Conservation (phyloP, 202 grass and related monocot genomes). For the Carex arenaria region DNA sequence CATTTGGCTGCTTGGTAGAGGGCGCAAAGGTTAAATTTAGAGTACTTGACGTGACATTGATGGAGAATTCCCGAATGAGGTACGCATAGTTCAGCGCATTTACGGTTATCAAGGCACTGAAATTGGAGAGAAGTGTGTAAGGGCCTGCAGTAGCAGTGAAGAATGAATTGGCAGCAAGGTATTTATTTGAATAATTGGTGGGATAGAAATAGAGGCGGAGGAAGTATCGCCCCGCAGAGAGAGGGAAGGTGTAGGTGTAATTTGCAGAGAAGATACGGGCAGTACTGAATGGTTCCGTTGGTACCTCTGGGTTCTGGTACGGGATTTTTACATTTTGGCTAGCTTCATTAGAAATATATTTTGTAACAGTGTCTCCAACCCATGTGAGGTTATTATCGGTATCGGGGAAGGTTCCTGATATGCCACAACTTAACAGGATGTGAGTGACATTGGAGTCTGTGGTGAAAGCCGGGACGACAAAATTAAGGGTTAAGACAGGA, state of each 20-base stretch:
- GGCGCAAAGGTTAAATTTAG: slow-evolving; percentile 66
- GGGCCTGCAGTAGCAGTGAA: slow-evolving; percentile 37
- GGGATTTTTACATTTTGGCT: background rate
- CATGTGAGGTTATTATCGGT: slow-evolving; percentile 30
- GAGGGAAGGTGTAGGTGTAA: slow-evolving; percentile 58
- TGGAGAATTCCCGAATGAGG: slow-evolving; percentile 57
- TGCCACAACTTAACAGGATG: slow-evolving; percentile 60
- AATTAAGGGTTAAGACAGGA: background rate
- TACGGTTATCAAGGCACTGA: slow-evolving; percentile 51
- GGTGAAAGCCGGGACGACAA: slow-evolving; percentile 1
- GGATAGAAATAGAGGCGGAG: slow-evolving; percentile 82
- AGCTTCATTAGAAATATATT: slow-evolving; percentile 3
- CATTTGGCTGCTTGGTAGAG: slow-evolving; percentile 7
- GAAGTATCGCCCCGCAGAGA: slow-evolving; percentile 48
- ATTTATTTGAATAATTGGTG: slow-evolving; percentile 23
- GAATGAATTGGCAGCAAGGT: slow-evolving; percentile 30
- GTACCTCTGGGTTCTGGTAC: slow-evolving; percentile 36
- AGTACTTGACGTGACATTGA: slow-evolving; percentile 29
- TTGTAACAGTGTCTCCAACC: slow-evolving; percentile 34
- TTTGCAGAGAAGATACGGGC: slow-evolving; percentile 44
- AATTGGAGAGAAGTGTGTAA: slow-evolving; percentile 50
- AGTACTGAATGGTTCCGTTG: slow-evolving; percentile 29
- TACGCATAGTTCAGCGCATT: slow-evolving; percentile 28
- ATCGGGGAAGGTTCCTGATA: slow-evolving; percentile 21
- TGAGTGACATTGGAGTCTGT: background rate